Base-by-base conservation (phyloP, 345 rosid species). In the Eucalyptus albens region DNA sequence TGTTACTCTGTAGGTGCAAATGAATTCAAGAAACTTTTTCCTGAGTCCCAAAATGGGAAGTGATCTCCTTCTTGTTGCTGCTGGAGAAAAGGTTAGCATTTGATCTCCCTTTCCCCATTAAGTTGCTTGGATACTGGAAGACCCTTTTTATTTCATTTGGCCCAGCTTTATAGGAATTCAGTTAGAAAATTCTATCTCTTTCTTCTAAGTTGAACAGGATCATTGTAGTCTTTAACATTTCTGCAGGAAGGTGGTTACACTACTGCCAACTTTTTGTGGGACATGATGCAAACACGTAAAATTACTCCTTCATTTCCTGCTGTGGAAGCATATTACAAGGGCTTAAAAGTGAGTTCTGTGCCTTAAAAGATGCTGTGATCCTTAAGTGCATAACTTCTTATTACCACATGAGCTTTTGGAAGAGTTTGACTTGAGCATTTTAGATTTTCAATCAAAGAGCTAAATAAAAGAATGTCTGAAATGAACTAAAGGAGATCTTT, bases 261-360 rank as follows among this genome's bases (percentile, higher is more conserved):
- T 31, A 93, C 91, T 87, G 99, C 99, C 89, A 97, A 98, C 92
- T 95, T 89, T 89, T 90, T 96, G 91, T 98, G 99, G 99, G 98
- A 98, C 93, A 90, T 98, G 90, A 95, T 96, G 97, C 97, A 93
- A 93, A 92, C 96, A 82, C 97, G 97, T 72, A 94, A 92, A 3
- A 29, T 91, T n/a, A 77, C 59, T 50, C 95, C 94, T 4, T 47
- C 92, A 21, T 91, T 93, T 60, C 90, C 95, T 72, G 95, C 96
- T 4, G 96, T 96, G 88, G 98, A 97, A 93, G 97, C 99, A 87
- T 98, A 98, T 91, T 94, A 96, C 93, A 93, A 91, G 87, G 99
- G 99, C 42, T 92, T 97, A 90, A 96, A 95, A 90, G 99, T 96
- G 91, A 94, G 93, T 77, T 88, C 87, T 67, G 89, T 89, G 29